A percentile compares a stretch with the other conserved stretches of the same genome.
phyloP scores from a whole-genome alignment of 1,284 basidiomycete genomes.

The Phellopilus nigrolimitatus region DNA sequence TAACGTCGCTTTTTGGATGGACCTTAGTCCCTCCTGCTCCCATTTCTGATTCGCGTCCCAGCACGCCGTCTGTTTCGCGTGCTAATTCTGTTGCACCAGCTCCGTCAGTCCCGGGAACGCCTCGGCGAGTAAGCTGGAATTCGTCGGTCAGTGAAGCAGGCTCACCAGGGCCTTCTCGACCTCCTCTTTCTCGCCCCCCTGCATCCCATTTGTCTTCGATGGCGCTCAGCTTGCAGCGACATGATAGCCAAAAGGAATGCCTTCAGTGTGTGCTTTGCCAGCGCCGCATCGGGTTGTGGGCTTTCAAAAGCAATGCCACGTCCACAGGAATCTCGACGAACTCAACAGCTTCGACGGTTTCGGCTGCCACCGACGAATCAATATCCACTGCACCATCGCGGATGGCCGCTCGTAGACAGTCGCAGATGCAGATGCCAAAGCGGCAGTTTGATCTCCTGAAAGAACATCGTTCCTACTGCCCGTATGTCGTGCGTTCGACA shows the following conservation, averaged over 20 bases:
- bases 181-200: slow-evolving; percentile 11
- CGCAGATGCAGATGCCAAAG: slow-evolving; percentile 29
- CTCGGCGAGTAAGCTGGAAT: slow-evolving; percentile 10
- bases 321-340: slow-evolving; percentile 3
- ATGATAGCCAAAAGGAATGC: slow-evolving; percentile 26
- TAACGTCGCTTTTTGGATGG: slow-evolving; percentile 71
- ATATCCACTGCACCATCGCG: slow-evolving; percentile 1
- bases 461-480: slow-evolving; percentile 78
- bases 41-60: slow-evolving; percentile 30
- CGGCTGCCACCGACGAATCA: background rate
- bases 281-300: slow-evolving; percentile 72
- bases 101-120: slow-evolving; percentile 22
- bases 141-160: slow-evolving; percentile 1
- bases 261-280: slow-evolving; percentile 68
- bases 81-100: slow-evolving; percentile 35
- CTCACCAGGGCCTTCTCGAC: slow-evolving; percentile 15
- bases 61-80: slow-evolving; percentile 36
- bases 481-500: slow-evolving; percentile 70
- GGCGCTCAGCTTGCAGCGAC: slow-evolving; percentile 2
- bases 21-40: slow-evolving; percentile 35
- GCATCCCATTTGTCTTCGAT: slow-evolving; percentile 7
- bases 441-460: slow-evolving; percentile 66
- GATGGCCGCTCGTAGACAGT: slow-evolving; percentile 11
- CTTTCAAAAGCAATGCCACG: slow-evolving; percentile 37
- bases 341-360: slow-evolving; percentile 22